Conservation (phyloP, 257 asterid genomes). For the Verbascum thapsus region DNA sequence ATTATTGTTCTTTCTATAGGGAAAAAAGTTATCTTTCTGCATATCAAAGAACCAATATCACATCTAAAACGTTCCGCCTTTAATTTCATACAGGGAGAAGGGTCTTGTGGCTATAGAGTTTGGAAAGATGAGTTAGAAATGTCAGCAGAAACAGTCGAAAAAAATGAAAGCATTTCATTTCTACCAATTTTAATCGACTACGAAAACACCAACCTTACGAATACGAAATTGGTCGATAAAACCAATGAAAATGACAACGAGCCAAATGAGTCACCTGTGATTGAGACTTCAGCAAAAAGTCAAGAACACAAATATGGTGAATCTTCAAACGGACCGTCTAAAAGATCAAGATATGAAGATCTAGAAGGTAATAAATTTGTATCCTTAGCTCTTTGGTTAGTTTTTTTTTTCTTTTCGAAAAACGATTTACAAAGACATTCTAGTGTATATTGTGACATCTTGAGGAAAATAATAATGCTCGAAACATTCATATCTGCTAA, state of each 20-base stretch:
- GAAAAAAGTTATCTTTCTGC: too few species aligned
- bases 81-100: conserved; percentile 48
- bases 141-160: conserved; percentile 18
- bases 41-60: too few species aligned
- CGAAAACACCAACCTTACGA: conserved; percentile 3
- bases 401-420: neutral
- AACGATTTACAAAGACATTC: conserved; percentile 1
- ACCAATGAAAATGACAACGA: conserved; percentile 19
- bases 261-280: conserved; percentile 20
- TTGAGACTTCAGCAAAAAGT: conserved; percentile 26
- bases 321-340: conserved; percentile 33
- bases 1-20: too few species aligned
- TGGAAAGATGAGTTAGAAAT: conserved; percentile 47
- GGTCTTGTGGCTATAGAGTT: conserved; percentile 52
- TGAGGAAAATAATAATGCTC: conserved; percentile 10
- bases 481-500: too few species aligned
- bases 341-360: conserved; percentile 41
- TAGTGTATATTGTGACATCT: neutral
- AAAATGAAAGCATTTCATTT: conserved; percentile 8
- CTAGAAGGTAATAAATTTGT: conserved; percentile 32
- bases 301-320: conserved; percentile 27
- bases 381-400: conserved; percentile 21
- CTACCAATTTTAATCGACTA: conserved; percentile 19
- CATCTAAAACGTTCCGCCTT: too few species aligned
- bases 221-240: conserved; percentile 25